phyloP scores from a whole-genome alignment of 345 rosid species.

The Arabis hirsuta region DNA sequence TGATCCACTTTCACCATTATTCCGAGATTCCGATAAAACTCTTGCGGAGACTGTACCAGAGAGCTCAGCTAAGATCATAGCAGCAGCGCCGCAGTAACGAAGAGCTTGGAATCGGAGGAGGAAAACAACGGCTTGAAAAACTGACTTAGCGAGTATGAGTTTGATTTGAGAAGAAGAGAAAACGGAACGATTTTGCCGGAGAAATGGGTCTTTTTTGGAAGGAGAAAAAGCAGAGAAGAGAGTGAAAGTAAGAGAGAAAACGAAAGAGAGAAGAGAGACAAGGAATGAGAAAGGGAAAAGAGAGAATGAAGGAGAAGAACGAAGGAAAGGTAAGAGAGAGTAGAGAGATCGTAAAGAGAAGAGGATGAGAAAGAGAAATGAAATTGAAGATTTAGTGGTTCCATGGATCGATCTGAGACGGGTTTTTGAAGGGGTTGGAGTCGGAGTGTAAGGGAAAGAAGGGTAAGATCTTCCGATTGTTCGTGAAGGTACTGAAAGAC shows the following conservation, averaged over 20 bases:
- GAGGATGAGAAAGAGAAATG: constrained; percentile 44
- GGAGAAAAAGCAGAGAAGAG: constrained; percentile 47
- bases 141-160: constrained; percentile 57
- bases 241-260: constrained; percentile 51
- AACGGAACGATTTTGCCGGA: constrained; percentile 46
- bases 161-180: constrained; percentile 58
- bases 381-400: constrained; percentile 40
- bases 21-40: constrained; percentile 47
- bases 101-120: constrained; percentile 90
- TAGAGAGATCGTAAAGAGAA: constrained; percentile 42
- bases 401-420: constrained; percentile 48
- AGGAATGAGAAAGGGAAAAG: constrained; percentile 64
- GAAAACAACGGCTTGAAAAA: constrained; percentile 63
- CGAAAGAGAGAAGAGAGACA: constrained; percentile 57
- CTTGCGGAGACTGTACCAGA: constrained; percentile 78
- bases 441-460: constrained; percentile 61
- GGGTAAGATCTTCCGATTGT: constrained; percentile 50
- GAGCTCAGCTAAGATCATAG: constrained; percentile 91
- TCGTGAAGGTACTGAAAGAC: constrained; percentile 66
- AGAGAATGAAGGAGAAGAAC: constrained; percentile 62
- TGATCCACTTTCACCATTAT: constrained; percentile 35
- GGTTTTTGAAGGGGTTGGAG: constrained; percentile 72
- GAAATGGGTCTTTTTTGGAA: constrained; percentile 38
- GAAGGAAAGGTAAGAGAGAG: constrained; percentile 52
- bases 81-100: constrained; percentile 85